These are phyloP conservation scores for Poteriospumella lacustris DNA, from an alignment of 108 stramenopile genomes.

Conservation along the genomic window DNA sequence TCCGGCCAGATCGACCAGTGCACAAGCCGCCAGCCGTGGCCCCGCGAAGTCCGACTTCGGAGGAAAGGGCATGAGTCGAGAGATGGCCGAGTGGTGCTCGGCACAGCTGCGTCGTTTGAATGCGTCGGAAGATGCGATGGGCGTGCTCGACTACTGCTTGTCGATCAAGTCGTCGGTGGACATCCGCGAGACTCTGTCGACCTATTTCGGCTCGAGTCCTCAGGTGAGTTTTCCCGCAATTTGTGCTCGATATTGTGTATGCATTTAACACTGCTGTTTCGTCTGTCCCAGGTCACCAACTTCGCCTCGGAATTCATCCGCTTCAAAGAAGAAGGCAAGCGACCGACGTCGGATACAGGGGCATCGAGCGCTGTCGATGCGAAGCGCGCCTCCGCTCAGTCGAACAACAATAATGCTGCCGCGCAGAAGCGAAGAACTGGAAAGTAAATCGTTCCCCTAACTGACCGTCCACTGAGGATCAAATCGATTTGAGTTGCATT, in stretches of 20 bases:
- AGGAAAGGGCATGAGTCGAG: background rate
- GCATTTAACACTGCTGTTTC: background rate
- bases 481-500: too few species aligned
- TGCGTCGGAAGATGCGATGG: background rate
- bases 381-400: background rate
- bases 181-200: background rate
- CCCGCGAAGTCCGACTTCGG: background rate
- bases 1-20: too few species aligned
- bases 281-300: background rate
- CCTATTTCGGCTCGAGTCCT: background rate
- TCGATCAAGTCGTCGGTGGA: background rate
- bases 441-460: too few species aligned
- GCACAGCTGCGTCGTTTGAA: background rate
- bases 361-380: too few species aligned
- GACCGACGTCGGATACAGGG: background rate
- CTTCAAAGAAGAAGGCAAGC: background rate
- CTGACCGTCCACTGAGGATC: too few species aligned
- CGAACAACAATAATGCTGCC: background rate
- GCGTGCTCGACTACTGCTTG: background rate
- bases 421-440: too few species aligned
- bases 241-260: background rate
- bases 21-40: too few species aligned
- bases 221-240: conserved; percentile 8
- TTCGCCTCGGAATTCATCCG: conserved; percentile 12
- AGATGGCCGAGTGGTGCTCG: conserved; percentile 10